Conservation (phyloP, 2,329 filamentous ascomycete genomes). For the Exophiala bonariae region DNA sequence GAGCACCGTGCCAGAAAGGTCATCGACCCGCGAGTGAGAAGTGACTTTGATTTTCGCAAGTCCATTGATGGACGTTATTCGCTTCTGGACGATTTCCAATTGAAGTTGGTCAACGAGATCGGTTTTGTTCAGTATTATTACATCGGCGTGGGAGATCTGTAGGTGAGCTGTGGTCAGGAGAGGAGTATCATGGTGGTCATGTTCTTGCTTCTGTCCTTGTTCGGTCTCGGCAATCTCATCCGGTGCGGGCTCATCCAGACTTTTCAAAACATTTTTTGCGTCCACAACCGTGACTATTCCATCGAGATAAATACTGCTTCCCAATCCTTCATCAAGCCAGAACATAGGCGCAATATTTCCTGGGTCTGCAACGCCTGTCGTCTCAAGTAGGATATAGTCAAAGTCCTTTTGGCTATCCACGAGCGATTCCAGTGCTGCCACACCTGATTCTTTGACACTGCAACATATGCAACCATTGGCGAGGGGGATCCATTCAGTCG, state of each 20-base stretch:
- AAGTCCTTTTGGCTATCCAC: conserved; percentile 82
- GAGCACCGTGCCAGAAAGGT: conserved; percentile 80
- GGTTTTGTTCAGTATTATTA: conserved; percentile 90
- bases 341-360: conserved; percentile 95
- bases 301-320: conserved; percentile 93
- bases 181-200: conserved; percentile 52
- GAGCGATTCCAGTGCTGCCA: conserved; percentile 90
- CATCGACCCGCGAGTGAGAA: conserved; percentile 73
- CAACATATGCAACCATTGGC: conserved; percentile 98
- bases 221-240: conserved; percentile 50
- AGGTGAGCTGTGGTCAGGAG: conserved; percentile 89
- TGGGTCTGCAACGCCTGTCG: conserved; percentile 90
- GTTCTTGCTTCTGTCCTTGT: conserved; percentile 45
- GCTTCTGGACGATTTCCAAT: conserved; percentile 65
- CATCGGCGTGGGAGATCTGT: conserved; percentile 95
- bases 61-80: conserved; percentile 84
- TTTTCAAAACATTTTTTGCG: conserved; percentile 84
- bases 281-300: conserved; percentile 96
- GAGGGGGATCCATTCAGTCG: conserved; percentile 93
- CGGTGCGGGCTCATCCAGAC: conserved; percentile 67
- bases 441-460: conserved; percentile 93
- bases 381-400: conserved; percentile 96
- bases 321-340: conserved; percentile 95
- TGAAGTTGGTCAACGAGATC: conserved; percentile 75
- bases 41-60: conserved; percentile 83